phyloP scores from a whole-genome alignment of 2,329 filamentous ascomycete genomes.

The Delphinella strobiligena region DNA sequence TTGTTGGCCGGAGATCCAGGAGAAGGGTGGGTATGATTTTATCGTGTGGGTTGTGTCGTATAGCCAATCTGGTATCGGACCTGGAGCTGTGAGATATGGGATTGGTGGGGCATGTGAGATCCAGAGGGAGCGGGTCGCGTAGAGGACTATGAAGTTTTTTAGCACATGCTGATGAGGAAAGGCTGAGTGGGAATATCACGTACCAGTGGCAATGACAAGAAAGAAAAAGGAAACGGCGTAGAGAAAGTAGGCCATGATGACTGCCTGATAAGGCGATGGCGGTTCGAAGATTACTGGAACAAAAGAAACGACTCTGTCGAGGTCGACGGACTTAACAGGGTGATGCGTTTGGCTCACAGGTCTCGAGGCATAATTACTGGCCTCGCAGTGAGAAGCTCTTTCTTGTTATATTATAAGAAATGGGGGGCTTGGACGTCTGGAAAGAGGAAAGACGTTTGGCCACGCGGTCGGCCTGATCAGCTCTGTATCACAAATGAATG shows the following conservation, averaged over 20 bases:
- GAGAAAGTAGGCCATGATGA: conserved; percentile 63
- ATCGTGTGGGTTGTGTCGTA: conserved; percentile 35
- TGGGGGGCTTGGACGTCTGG: background rate
- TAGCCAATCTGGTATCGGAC: conserved; percentile 38
- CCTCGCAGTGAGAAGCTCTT: background rate
- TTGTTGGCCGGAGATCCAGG: conserved; percentile 22
- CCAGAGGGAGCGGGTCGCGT: conserved; percentile 72
- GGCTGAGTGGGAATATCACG: conserved; percentile 13
- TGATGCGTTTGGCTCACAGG: background rate
- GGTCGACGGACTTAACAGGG: background rate
- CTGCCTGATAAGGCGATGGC: background rate
- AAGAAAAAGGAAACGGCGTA: conserved; percentile 64
- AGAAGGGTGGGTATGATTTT: conserved; percentile 33
- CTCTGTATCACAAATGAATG: background rate
- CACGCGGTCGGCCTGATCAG: background rate
- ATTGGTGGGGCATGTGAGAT: conserved; percentile 51
- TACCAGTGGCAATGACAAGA: conserved; percentile 60
- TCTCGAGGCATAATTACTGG: background rate
- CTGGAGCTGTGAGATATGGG: conserved; percentile 36
- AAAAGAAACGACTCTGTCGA: too few relatives aligned
- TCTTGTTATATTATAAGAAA: background rate
- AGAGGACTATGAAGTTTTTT: conserved; percentile 44
- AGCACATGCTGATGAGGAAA: conserved; percentile 3
- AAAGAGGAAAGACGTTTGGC: background rate
- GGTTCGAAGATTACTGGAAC: too few relatives aligned